Evolutionary conservation across 2,329 filamentous ascomycete genomes (phyloP).

Genomic region (Bipolaris oryzae): DNA sequence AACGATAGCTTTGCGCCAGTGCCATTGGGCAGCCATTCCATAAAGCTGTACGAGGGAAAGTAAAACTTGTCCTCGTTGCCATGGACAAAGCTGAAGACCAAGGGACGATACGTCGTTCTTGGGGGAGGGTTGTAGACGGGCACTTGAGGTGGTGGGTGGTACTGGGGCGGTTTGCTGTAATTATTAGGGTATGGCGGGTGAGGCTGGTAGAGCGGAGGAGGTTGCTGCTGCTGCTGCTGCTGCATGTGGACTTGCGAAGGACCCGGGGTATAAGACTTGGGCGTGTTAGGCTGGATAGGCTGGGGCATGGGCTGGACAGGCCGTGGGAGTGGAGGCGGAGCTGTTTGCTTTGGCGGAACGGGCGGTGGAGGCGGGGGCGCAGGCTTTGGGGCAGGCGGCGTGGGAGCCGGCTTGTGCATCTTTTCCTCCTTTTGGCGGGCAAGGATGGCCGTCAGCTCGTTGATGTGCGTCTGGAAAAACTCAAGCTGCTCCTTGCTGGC

Average conservation of each 20-base stretch:
- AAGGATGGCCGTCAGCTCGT: slow-evolving; percentile 69
- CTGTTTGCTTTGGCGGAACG: slow-evolving; percentile 19
- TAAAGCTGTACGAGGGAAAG: slow-evolving; percentile 77
- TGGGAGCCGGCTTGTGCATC: slow-evolving; percentile 25
- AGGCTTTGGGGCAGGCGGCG: slow-evolving; percentile 23
- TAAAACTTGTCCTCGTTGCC: slow-evolving; percentile 73
- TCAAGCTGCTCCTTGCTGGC: slow-evolving; percentile 73
- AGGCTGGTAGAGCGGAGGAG: slow-evolving; percentile 24
- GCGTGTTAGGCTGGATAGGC: slow-evolving; percentile 10
- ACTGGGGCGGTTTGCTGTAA: slow-evolving; percentile 30
- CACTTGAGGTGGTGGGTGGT: slow-evolving; percentile 31
- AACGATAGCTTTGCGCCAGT: slow-evolving; percentile 75
- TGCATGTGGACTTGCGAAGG: slow-evolving; percentile 20
- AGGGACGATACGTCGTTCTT: slow-evolving; percentile 51
- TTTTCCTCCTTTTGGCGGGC: slow-evolving; percentile 49
- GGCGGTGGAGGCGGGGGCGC: slow-evolving; percentile 16
- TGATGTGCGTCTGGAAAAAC: slow-evolving; percentile 80
- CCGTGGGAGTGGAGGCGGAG: slow-evolving; percentile 21
- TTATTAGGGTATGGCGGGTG: slow-evolving; percentile 32
- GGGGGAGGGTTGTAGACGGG: slow-evolving; percentile 48
- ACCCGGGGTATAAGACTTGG: slow-evolving; percentile 13
- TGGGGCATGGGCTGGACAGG: slow-evolving; percentile 24
- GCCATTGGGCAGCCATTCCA: slow-evolving; percentile 69
- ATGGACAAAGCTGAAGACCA: slow-evolving; percentile 49
- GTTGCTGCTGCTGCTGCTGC: slow-evolving; percentile 32